These are phyloP conservation scores for Podosphaera fusca DNA, from an alignment of 2,329 filamentous ascomycete species.

Conservation along the genomic window DNA sequence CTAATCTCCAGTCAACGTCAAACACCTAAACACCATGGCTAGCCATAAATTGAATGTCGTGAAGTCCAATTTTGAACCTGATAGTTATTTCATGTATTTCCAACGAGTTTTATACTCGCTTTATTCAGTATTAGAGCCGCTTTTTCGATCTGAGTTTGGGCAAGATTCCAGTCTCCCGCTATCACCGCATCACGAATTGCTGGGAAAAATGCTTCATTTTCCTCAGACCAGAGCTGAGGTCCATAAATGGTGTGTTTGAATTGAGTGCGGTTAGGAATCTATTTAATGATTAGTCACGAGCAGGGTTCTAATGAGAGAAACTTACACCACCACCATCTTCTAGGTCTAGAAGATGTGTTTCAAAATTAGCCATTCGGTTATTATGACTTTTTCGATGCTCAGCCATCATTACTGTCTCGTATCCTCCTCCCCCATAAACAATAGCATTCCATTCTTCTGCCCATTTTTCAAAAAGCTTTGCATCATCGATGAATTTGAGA, in stretches of 20 bases:
- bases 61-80: no score
- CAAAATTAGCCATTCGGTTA: constrained; percentile 54
- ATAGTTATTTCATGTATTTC: constrained; percentile 6
- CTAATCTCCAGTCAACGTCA: no score
- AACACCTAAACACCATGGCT: no score
- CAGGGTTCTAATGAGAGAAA: constrained; percentile 10
- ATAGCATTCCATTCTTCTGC: constrained; percentile 53
- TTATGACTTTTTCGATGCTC: constrained; percentile 55
- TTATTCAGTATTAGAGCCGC: constrained; percentile 42
- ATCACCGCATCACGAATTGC: constrained; percentile 65
- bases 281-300: constrained; percentile 4
- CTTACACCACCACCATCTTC: constrained; percentile 50
- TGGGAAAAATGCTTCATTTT: constrained; percentile 50
- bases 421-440: constrained; percentile 44
- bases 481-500: constrained; percentile 31
- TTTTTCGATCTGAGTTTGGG: constrained; percentile 45
- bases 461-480: constrained; percentile 49
- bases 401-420: constrained; percentile 48
- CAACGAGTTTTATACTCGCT: constrained; percentile 23
- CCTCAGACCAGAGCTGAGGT: constrained; percentile 52
- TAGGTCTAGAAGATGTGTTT: constrained; percentile 61
- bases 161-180: constrained; percentile 43
- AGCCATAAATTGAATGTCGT: no score
- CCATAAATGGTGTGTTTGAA: constrained; percentile 88
- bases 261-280: constrained; percentile 71